These are phyloP conservation scores for Tulasnella sp. DNA, from an alignment of 768 basidiomycete genomes.

Conservation along the genomic window DNA sequence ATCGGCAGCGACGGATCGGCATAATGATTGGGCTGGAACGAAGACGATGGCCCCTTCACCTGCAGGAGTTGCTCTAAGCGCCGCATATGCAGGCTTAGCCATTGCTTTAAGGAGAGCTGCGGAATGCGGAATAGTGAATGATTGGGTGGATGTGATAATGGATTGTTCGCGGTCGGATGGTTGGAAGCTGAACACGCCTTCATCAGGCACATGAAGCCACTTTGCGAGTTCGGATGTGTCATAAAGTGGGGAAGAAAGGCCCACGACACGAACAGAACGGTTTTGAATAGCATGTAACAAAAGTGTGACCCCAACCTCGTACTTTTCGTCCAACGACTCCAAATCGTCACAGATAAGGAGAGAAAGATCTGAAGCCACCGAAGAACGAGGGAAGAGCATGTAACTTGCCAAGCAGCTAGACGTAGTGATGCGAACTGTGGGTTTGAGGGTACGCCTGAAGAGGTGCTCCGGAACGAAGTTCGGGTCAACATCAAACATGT, in stretches of 20 bases:
- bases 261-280: conserved; percentile 57
- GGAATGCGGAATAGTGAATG: conserved; percentile 80
- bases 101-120: conserved; percentile 80
- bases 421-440: conserved; percentile 42
- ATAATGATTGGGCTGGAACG: conserved; percentile 74
- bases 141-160: conserved; percentile 46
- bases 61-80: conserved; percentile 39
- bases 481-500: conserved; percentile 25
- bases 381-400: too few relatives aligned
- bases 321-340: conserved; percentile 64
- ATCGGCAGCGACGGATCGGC: conserved; percentile 58
- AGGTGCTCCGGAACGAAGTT: conserved; percentile 21
- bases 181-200: conserved; percentile 58
- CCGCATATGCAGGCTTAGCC: conserved; percentile 75
- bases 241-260: conserved; percentile 61
- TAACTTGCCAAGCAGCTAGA: conserved; percentile 48
- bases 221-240: conserved; percentile 68
- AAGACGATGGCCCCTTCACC: conserved; percentile 60
- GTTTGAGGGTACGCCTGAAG: conserved; percentile 19
- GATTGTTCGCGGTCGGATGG: conserved; percentile 76
- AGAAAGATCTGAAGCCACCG: conserved; percentile 32
- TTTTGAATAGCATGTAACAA: conserved; percentile 52
- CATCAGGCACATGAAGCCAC: conserved; percentile 65
- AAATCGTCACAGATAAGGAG: conserved; percentile 75
- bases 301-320: conserved; percentile 72